Evolutionary conservation across 352 stramenopile genomes (phyloP), one percentile per base, ranked within the genome.

Genomic region (Phytopythium oedochilum): DNA sequence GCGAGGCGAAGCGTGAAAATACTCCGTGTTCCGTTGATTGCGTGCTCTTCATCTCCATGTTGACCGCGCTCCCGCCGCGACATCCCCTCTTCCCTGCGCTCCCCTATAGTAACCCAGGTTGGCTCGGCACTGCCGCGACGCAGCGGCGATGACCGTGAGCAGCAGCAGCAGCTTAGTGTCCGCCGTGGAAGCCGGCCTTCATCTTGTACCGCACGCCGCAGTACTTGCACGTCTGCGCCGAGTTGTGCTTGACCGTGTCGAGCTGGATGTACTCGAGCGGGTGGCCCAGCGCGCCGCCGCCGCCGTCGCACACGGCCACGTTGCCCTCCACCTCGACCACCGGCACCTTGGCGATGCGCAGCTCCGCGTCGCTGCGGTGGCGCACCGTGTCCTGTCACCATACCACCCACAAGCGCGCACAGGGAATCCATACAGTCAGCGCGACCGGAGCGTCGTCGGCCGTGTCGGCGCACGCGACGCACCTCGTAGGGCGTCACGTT

Each of bases 231-330:
- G 77, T 88, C 63, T 88, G 71, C 40, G 84, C 68, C 12, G 63
- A 60, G 60, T 89, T 68, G 57, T 84, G 71, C 63, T 87, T 75
- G 32, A 91, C 73, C 50, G 77, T 96, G 74, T 96, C 81, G 50
- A 98, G 73, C 60, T 96, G 79, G 53, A 97, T 97, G 80, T 95
- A 98, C 69, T 99, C 96, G 55, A 99, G 58, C 38, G 97, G 97
- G 81, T 99, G 96, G 48, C 97, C 97, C 32, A 99, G 76, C 22
- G 94, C 89, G 20, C 97, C 97, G 57, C 94, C 95, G 49, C 96
- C 97, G 42, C 96, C 96, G 66, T 99, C 95, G 62, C 96, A 99
- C 59, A 98, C 83, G 4, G 96, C 95, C 44, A 97, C 79, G 59
- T 88, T 73, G 50, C 83, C 77, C 22, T 94, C 91, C 39, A 99